Conservation (phyloP, 441 rosid species). For the Pelargonium australe region DNA sequence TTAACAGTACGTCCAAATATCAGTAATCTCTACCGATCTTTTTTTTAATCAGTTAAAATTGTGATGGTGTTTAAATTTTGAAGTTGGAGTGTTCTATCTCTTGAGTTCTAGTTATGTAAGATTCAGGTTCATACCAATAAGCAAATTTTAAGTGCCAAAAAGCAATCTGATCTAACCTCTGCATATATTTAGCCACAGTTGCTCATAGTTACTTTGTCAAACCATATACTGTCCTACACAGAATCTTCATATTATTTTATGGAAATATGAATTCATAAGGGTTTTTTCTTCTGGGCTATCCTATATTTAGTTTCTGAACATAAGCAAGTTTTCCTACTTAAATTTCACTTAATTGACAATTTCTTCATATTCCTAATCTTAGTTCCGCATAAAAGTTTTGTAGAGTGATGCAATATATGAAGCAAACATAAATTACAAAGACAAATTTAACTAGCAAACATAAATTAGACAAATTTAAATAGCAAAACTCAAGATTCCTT, state of each 20-base stretch:
- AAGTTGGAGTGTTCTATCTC: too few species aligned
- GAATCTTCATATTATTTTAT: background rate
- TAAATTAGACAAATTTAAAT: too few species aligned
- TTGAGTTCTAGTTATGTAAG: too few species aligned
- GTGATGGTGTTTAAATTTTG: too few species aligned
- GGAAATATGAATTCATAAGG: background rate
- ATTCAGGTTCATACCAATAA: too few species aligned
- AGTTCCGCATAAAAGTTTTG: background rate
- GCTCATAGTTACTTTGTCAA: background rate
- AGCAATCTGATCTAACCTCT: background rate
- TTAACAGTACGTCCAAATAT: too few species aligned
- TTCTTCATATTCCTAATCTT: background rate
- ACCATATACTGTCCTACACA: background rate
- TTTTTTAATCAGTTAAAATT: too few species aligned
- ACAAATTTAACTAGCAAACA: too few species aligned
- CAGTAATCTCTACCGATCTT: too few species aligned
- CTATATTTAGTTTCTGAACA: background rate
- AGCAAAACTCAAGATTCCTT: too few species aligned
- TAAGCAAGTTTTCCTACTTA: background rate
- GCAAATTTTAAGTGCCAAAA: too few species aligned
- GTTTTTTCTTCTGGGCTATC: background rate
- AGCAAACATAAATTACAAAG: background rate
- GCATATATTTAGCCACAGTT: background rate
- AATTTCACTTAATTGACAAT: background rate
- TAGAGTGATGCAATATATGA: background rate